Evolutionary conservation across 768 basidiomycete genomes (phyloP), one percentile per base, ranked within the genome.

Genomic region (Gyrodon lividus): DNA sequence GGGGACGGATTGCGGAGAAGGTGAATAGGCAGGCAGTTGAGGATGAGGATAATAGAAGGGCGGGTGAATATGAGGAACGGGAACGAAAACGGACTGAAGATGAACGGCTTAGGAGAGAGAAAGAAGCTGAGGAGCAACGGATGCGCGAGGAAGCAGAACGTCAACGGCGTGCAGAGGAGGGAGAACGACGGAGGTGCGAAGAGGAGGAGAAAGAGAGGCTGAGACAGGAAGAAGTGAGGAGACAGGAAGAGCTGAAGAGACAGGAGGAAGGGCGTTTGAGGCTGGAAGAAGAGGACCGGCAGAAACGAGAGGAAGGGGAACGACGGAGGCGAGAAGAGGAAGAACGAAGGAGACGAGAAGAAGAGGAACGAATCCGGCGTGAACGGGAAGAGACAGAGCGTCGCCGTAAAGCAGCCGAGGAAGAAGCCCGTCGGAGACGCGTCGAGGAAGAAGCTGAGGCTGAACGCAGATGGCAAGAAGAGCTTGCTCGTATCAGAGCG

Each of bases 371-470:
- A 22, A 38, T 55, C 51, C 74, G 76, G 50, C 66, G 64, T 9
- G 78, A 82, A 63, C 72, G 68, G 16, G 79, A 81, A 62, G 81
- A 79, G 54, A 79, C 80, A 53, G 54, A 64, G 42, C 52, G 47
- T 39, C 54, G 69, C 65, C 34, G 74, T 72, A n/a, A 77, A 76
- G 55, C 74, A 76, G 56, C 69, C 55, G 46, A 77, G 69, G 80
- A 78, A 57, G 72, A 77, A 65, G 63, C 73, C 19, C 70, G 71
- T 3, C 75, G 79, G 41, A 60, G 47, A 66, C 77, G 52, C 44
- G 67, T 34, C 76, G 80, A 68, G 33, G 48, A 57, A 79, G 82
- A 59, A 69, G 74, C 50, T 67, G 82, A 64, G 77, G 83, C 73
- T 71, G 80, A 67, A 70, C 68, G 52, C 68, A 68, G 30, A 64